Evolutionary conservation across 352 stramenopile genomes (phyloP).

Genomic region (Achlya hypogyna): DNA sequence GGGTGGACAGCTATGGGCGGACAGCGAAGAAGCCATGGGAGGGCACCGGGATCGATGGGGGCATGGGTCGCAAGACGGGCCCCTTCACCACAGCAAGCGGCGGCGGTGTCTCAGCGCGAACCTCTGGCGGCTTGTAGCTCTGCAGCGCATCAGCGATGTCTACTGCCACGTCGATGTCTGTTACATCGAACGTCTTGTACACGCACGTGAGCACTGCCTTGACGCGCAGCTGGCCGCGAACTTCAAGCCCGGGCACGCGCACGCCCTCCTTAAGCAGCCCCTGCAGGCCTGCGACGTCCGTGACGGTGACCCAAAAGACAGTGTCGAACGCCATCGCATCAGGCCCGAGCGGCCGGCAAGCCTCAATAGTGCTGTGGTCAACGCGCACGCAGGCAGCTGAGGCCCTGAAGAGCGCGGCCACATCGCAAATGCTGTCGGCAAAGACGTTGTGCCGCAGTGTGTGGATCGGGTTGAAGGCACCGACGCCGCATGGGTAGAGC

Average conservation of each 20-base stretch:
- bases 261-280: neutral
- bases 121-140: neutral
- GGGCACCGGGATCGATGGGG: neutral
- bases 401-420: neutral
- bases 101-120: neutral
- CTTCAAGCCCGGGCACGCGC: neutral
- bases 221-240: neutral
- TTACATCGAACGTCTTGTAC: conserved; percentile 17
- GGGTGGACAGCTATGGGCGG: too few species aligned
- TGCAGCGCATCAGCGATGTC: conserved; percentile 1
- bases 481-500: conserved; percentile 2
- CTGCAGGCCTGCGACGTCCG: neutral
- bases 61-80: neutral
- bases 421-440: neutral
- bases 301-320: conserved; percentile 1
- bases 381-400: neutral
- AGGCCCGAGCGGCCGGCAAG: neutral
- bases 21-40: too few species aligned
- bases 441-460: conserved; percentile 6
- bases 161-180: conserved; percentile 6
- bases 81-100: too few species aligned
- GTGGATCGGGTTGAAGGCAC: conserved; percentile 8
- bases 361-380: neutral
- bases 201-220: conserved; percentile 8
- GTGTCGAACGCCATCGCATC: conserved; percentile 2